Conservation (phyloP, 768 basidiomycete species). For the Tulasnella sp. region DNA sequence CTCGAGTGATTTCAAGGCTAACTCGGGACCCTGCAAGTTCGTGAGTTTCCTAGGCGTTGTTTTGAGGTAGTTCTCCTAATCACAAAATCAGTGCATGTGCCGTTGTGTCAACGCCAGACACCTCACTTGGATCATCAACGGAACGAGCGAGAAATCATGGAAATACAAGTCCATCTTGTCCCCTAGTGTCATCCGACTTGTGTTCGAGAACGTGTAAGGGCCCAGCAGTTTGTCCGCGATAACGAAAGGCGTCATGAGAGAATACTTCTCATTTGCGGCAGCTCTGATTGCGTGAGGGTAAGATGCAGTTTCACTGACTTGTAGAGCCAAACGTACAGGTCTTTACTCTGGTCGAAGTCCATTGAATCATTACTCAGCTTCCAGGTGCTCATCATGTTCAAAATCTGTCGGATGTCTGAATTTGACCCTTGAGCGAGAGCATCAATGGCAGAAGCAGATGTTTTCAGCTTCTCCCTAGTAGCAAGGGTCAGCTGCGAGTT, state of each 20-base stretch:
- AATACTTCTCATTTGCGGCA: conserved; percentile 87
- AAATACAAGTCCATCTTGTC: conserved; percentile 97
- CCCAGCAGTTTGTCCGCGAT: conserved; percentile 83
- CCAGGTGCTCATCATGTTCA: conserved; percentile 99
- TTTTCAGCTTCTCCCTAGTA: conserved; percentile 79
- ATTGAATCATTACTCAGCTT: conserved; percentile 72
- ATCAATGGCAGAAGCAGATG: conserved; percentile 87
- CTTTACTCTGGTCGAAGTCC: conserved; percentile 86
- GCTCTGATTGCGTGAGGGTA: conserved; percentile 41
- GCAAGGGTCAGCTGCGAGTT: background rate
- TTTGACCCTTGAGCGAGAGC: conserved; percentile 83
- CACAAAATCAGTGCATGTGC: background rate
- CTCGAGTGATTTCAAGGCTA: conserved; percentile 61
- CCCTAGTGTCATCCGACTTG: conserved; percentile 67
- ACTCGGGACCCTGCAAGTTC: conserved; percentile 50
- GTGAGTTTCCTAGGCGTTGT: conserved; percentile 58
- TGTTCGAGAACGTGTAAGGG: conserved; percentile 82
- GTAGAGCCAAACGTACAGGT: conserved; percentile 51
- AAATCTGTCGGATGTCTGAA: conserved; percentile 92
- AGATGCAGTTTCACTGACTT: background rate
- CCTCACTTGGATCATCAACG: conserved; percentile 87
- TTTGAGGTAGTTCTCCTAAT: conserved; percentile 90
- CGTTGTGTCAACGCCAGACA: background rate
- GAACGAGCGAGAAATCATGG: conserved; percentile 90
- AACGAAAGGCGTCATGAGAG: conserved; percentile 85